These are phyloP conservation scores for Pichia cephalocereana DNA, from an alignment of 805 yeast species.

Conservation along the genomic window DNA sequence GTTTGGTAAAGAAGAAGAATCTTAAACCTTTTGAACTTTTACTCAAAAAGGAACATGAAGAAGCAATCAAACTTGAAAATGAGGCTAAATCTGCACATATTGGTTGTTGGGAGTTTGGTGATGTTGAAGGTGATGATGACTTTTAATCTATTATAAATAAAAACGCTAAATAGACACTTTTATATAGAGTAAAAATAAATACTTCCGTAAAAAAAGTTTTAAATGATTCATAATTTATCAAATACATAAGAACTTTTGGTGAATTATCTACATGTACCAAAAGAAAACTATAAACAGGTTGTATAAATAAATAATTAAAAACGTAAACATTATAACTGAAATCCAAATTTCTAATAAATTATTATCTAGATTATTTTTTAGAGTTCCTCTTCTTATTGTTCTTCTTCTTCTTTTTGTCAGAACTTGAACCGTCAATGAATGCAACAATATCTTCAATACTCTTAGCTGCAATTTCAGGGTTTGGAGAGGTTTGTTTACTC, in stretches of 20 bases:
- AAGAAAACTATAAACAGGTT: constrained; percentile 4
- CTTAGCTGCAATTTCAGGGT: constrained; percentile 51
- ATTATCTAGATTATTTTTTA: constrained; percentile 12
- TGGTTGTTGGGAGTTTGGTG: constrained; percentile 76
- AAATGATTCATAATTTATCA: too few species aligned
- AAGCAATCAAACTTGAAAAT: constrained; percentile 34
- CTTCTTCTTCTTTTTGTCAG: constrained; percentile 23
- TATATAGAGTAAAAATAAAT: too few species aligned
- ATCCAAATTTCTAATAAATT: neutral
- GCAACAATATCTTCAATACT: constrained; percentile 65
- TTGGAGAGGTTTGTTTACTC: constrained; percentile 28
- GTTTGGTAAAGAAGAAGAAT: constrained; percentile 36
- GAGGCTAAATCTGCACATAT: constrained; percentile 40
- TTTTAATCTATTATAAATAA: constrained; percentile 1
- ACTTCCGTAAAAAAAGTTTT: too few species aligned
- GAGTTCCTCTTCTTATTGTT: constrained; percentile 16
- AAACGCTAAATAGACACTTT: too few species aligned
- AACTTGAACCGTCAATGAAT: constrained; percentile 54
- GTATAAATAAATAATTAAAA: constrained; percentile 1
- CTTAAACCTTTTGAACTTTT: constrained; percentile 28
- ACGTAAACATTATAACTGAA: neutral
- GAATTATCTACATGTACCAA: neutral
- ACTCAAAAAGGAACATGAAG: constrained; percentile 29
- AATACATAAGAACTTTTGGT: too few species aligned
- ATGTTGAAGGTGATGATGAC: constrained; percentile 49